Conservation (phyloP, 2,329 filamentous ascomycete species). For the Aspergillus sp. region DNA sequence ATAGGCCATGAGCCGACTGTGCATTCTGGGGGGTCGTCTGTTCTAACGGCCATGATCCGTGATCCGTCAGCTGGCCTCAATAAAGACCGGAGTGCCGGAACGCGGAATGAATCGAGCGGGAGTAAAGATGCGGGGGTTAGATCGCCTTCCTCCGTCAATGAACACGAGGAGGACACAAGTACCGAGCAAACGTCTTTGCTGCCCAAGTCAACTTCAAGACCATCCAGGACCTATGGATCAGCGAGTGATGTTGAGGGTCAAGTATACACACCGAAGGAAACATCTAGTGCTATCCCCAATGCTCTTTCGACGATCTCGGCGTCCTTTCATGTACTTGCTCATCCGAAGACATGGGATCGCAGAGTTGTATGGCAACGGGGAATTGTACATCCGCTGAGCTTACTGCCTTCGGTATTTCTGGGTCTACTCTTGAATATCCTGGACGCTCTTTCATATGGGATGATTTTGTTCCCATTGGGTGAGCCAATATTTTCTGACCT, state of each 20-base stretch:
- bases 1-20: constrained; percentile 13
- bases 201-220: constrained; percentile 29
- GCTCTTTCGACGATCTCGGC: constrained; percentile 21
- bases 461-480: constrained; percentile 93
- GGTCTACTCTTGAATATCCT: constrained; percentile 88
- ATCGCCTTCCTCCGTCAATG: constrained; percentile 12
- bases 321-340: constrained; percentile 42
- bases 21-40: constrained; percentile 43
- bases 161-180: constrained; percentile 22
- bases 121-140: constrained; percentile 12
- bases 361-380: constrained; percentile 63
- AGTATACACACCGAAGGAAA: constrained; percentile 9
- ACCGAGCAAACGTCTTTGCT: constrained; percentile 41
- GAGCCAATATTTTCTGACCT: constrained; percentile 81
- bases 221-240: constrained; percentile 31
- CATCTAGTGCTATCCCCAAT: constrained; percentile 15
- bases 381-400: constrained; percentile 66
- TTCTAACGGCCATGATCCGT: constrained; percentile 53
- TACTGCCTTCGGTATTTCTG: constrained; percentile 81
- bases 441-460: constrained; percentile 92
- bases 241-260: constrained; percentile 34
- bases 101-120: constrained; percentile 18
- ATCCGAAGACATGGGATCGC: constrained; percentile 72
- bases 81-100: constrained; percentile 4
- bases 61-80: constrained; percentile 31